Evolutionary conservation across 2,329 filamentous ascomycete species (phyloP).

Genomic region (Botryosphaeria dothidea): DNA sequence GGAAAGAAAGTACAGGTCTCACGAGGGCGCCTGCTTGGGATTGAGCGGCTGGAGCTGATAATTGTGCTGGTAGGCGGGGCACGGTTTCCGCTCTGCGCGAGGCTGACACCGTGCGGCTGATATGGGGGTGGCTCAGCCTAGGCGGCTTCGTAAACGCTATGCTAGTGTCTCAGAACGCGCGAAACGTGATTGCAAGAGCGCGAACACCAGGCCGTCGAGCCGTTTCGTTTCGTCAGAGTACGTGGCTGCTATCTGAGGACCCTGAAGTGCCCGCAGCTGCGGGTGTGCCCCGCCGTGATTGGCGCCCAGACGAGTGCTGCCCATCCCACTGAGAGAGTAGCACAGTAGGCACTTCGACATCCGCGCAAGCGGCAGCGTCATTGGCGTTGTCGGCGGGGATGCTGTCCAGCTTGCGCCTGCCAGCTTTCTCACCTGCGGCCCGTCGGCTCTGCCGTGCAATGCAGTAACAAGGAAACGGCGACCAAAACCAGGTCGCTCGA

Average conservation of each 20-base stretch:
- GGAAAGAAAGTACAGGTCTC: slow-evolving; percentile 13
- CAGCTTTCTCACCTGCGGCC: not conserved
- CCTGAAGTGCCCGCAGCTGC: slow-evolving; percentile 3
- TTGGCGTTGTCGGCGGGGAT: not conserved
- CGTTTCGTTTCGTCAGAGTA: slow-evolving; percentile 8
- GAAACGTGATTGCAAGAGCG: not conserved
- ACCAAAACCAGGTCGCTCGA: slow-evolving; percentile 8
- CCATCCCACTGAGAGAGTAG: not conserved
- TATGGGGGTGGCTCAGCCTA: slow-evolving; percentile 14
- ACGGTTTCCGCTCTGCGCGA: slow-evolving; percentile 18
- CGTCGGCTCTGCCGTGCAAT: not conserved
- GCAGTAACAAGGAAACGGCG: not conserved
- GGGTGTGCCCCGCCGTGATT: slow-evolving; percentile 9
- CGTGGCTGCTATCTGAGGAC: slow-evolving; percentile 3
- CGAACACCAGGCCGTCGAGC: slow-evolving; percentile 4
- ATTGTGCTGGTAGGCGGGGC: slow-evolving; percentile 20
- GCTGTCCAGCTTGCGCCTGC: not conserved
- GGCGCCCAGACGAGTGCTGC: slow-evolving; percentile 5
- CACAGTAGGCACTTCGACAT: too few relatives aligned
- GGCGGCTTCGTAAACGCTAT: slow-evolving; percentile 16
- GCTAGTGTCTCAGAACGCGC: slow-evolving; percentile 18
- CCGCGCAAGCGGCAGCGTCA: not conserved
- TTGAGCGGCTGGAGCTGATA: slow-evolving; percentile 13
- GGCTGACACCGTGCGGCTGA: slow-evolving; percentile 17
- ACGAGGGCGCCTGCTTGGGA: slow-evolving; percentile 11